Conservation (phyloP, 179 eudicot species). For the Silene noctiflora region DNA sequence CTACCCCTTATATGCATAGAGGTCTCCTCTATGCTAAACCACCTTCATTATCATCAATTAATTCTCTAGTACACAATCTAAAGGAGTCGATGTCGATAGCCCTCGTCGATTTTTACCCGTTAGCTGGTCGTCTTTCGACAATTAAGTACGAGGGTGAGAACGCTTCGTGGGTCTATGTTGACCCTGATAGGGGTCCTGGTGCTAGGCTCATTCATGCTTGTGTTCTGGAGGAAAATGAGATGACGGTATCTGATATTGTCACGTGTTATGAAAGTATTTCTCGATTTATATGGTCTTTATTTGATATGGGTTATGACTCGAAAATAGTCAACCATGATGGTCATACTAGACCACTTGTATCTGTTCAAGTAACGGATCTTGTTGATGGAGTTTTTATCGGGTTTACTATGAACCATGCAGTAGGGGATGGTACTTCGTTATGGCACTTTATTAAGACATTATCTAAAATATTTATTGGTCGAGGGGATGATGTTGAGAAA, state of each 20-base stretch:
- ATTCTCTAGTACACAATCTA: neutral
- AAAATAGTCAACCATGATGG: slow-evolving; percentile 14
- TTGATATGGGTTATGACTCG: neutral
- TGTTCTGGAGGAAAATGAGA: neutral
- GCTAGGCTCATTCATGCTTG: slow-evolving; percentile 15
- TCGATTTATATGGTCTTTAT: slow-evolving; percentile 2
- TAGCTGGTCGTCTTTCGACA: slow-evolving; percentile 14
- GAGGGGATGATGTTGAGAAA: neutral
- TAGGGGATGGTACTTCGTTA: slow-evolving; percentile 15
- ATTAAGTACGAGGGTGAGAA: neutral
- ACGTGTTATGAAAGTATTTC: slow-evolving; percentile 5
- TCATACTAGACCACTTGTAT: slow-evolving; percentile 3
- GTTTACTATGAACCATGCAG: slow-evolving; percentile 13
- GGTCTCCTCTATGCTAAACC: slow-evolving; percentile 18
- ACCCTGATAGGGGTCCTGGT: neutral
- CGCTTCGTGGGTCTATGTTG: slow-evolving; percentile 2
- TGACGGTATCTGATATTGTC: neutral
- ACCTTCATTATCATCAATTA: neutral
- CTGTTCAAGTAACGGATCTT: slow-evolving; percentile 18
- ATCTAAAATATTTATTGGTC: slow-evolving; percentile 9
- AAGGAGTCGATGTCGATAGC: slow-evolving; percentile 2
- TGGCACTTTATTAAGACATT: slow-evolving; percentile 9
- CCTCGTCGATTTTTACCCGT: slow-evolving; percentile 17
- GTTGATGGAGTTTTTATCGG: slow-evolving; percentile 18
- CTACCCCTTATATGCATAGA: slow-evolving; percentile 10